phyloP scores from a whole-genome alignment of 2,329 filamentous ascomycete genomes.

The Bipolaris oryzae region DNA sequence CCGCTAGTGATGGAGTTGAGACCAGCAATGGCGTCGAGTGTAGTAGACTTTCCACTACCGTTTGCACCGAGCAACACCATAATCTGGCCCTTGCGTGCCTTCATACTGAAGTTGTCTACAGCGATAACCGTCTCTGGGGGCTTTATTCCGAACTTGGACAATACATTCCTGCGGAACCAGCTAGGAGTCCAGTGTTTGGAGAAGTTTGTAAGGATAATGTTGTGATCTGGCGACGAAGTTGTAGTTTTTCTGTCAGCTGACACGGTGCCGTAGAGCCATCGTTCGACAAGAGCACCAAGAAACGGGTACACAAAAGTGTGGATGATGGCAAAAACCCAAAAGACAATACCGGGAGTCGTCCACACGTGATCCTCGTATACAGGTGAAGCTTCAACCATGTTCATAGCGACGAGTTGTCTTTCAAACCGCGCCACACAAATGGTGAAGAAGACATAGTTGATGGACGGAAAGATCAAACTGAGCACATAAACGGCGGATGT shows the following conservation, averaged over 20 bases:
- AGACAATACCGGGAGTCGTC: slow-evolving; percentile 71
- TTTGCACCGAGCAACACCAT: slow-evolving; percentile 87
- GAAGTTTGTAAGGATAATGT: slow-evolving; percentile 74
- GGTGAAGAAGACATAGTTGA: slow-evolving; percentile 85
- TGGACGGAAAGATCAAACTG: slow-evolving; percentile 80
- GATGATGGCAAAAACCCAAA: slow-evolving; percentile 78
- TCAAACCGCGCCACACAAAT: slow-evolving; percentile 80
- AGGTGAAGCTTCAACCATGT: slow-evolving; percentile 68
- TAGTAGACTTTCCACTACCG: slow-evolving; percentile 88
- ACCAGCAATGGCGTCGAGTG: slow-evolving; percentile 84
- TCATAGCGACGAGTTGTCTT: slow-evolving; percentile 62
- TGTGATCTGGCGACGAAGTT: slow-evolving; percentile 50
- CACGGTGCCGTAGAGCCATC: slow-evolving; percentile 75
- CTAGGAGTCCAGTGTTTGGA: slow-evolving; percentile 78
- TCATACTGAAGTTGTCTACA: slow-evolving; percentile 74
- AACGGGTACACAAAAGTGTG: slow-evolving; percentile 81
- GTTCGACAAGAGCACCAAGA: slow-evolving; percentile 75
- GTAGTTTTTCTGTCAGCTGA: slow-evolving; percentile 58
- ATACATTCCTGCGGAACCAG: slow-evolving; percentile 60
- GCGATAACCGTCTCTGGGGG: slow-evolving; percentile 73
- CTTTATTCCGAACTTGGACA: slow-evolving; percentile 55
- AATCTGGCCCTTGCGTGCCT: slow-evolving; percentile 78
- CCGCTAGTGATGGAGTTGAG: slow-evolving; percentile 78
- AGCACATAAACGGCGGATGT: slow-evolving; percentile 71
- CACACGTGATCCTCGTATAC: slow-evolving; percentile 55